phyloP scores from a whole-genome alignment of 345 rosid species.

The Salix exigua region DNA sequence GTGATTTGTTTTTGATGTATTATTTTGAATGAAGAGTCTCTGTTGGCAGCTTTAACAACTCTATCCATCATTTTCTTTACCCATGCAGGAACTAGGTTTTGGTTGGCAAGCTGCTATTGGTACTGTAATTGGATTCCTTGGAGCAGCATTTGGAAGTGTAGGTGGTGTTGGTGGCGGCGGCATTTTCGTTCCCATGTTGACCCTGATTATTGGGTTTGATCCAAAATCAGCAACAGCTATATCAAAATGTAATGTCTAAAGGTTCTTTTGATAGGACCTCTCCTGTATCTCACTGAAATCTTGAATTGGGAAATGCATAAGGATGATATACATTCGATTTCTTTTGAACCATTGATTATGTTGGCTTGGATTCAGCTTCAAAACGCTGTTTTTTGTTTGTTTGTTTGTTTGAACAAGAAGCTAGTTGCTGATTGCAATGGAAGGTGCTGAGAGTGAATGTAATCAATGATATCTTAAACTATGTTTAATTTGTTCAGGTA shows the following conservation, averaged over 20 bases:
- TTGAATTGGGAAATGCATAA: too few relatives aligned
- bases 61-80: neutral
- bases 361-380: too few relatives aligned
- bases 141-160: conserved; percentile 35
- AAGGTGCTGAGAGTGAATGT: too few relatives aligned
- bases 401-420: too few relatives aligned
- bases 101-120: conserved; percentile 8
- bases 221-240: conserved; percentile 32
- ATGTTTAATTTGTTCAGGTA: neutral
- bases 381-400: too few relatives aligned
- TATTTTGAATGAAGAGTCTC: too few relatives aligned
- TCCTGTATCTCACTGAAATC: neutral
- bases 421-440: too few relatives aligned
- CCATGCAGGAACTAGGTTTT: neutral
- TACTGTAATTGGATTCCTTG: conserved; percentile 24
- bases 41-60: too few relatives aligned
- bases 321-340: too few relatives aligned
- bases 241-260: conserved; percentile 19
- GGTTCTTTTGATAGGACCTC: too few relatives aligned
- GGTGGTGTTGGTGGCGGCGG: conserved; percentile 41
- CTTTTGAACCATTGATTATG: too few relatives aligned
- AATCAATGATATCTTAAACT: neutral
- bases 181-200: conserved; percentile 31
- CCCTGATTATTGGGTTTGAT: conserved; percentile 32
- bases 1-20: neutral